Evolutionary conservation across 371 early-diverging fungal species (phyloP).

Genomic region (Rhizopus microsporus): DNA sequence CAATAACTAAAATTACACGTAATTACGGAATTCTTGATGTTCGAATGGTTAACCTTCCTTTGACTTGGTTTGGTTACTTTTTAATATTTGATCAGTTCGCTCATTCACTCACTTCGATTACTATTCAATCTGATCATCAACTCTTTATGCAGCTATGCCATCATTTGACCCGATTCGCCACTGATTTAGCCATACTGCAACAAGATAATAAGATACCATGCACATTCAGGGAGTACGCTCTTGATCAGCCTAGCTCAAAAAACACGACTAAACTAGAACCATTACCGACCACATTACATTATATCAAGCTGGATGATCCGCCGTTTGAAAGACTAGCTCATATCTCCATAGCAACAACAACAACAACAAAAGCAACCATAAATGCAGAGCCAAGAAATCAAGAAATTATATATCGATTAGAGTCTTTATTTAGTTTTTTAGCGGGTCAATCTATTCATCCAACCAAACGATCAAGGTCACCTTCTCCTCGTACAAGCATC

Average conservation of each 20-base stretch:
- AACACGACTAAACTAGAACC: not conserved
- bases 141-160: conserved; percentile 22
- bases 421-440: conserved; percentile 26
- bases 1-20: conserved; percentile 41
- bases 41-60: conserved; percentile 32
- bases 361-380: no score
- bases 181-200: conserved; percentile 38
- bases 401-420: conserved; percentile 20
- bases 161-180: conserved; percentile 43
- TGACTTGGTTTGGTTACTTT: conserved; percentile 39
- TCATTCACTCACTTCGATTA: conserved; percentile 38
- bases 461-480: not conserved
- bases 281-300: not conserved
- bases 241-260: conserved; percentile 4
- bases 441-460: conserved; percentile 6
- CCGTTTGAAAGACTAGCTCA: conserved; percentile 41
- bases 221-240: conserved; percentile 42
- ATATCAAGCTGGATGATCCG: conserved; percentile 40
- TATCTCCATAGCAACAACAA: conserved; percentile 19
- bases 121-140: conserved; percentile 17
- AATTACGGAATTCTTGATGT: conserved; percentile 36
- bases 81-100: conserved; percentile 51
- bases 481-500: not conserved
- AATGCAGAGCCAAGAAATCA: conserved; percentile 6
- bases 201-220: conserved; percentile 43